Conservation (phyloP, 2,329 filamentous ascomycete genomes). For the Colletotrichum sp. region DNA sequence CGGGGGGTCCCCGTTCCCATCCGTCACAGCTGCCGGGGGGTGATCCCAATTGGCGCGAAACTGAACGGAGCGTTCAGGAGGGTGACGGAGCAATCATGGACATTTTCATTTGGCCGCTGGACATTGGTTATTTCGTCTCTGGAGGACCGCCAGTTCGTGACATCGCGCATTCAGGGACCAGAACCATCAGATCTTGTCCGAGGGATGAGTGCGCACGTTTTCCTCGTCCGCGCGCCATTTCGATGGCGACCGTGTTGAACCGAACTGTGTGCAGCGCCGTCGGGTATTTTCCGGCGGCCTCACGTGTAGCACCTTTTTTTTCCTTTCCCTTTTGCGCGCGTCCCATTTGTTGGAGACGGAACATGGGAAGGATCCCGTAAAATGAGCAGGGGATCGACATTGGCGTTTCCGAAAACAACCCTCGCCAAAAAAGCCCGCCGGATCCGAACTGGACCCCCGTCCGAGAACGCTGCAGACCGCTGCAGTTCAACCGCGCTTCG, state of each 20-base stretch:
- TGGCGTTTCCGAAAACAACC: slow-evolving; percentile 1
- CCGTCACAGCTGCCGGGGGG: slow-evolving; percentile 11
- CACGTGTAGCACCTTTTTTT: background rate
- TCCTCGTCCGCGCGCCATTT: background rate
- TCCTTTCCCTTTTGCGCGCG: background rate
- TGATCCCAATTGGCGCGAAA: slow-evolving; percentile 16
- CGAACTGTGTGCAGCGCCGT: background rate
- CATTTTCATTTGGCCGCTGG: background rate
- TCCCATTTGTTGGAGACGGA: background rate
- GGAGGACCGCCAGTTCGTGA: background rate
- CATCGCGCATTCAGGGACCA: background rate
- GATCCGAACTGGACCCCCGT: slow-evolving; percentile 1
- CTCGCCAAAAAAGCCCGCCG: background rate
- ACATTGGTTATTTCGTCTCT: background rate
- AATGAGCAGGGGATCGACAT: background rate
- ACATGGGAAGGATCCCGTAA: background rate
- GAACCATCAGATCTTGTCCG: background rate
- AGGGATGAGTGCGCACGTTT: background rate
- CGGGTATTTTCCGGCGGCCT: background rate
- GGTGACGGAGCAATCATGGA: background rate
- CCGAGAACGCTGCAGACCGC: background rate
- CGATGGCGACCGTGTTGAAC: background rate
- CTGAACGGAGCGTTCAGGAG: background rate
- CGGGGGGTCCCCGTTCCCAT: background rate
- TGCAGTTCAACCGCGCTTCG: background rate